Evolutionary conservation across 2,329 filamentous ascomycete species (phyloP), one percentile per base, ranked within the genome.

Genomic region (Pseudocercospora crystallina): DNA sequence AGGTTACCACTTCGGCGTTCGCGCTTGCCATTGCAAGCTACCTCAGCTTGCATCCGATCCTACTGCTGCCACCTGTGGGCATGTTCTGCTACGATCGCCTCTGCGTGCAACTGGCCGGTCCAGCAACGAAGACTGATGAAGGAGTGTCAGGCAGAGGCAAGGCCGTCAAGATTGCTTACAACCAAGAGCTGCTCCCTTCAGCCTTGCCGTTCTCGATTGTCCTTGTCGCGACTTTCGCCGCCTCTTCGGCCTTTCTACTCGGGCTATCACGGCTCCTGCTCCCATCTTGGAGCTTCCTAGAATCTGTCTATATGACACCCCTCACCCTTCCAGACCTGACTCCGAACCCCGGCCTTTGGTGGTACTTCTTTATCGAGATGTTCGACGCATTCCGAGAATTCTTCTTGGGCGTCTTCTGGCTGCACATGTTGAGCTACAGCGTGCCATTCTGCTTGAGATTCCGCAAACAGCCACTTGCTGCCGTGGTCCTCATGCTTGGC

Each of bases 311-410:
- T 71, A 90, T 92, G 61, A 89, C 95, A 40, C 91, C 96, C 62
- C 80, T 99, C 33, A 84, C 94, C 1, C 81, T 99, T 2, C 89
- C 90, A 8, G 94, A 99, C 67, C 79, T 99, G 35, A 95, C 92
- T 0, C 94, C 94, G 10, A 99, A 97, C 60, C 87, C 95, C 29
- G 94, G 94, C 1, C 78, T 99, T 1, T 99, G 94, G 94, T 99
- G 94, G 94, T 99, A 99, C 73, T 99, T 99, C 74, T 97, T 99
- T 68, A 95, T 95, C 61, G 92, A 99, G 69, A 99, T 99, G 84
- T 99, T 99, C 69, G 94, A 99, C 73, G 92, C 91, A 1, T 99
- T 99, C 79, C 83, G 94, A 34, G 86, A 87, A 61, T 99, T 99
- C 78, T 99, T 97, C 78, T 81, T 99, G 2, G 94, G 89, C 47